Percentiles rank a stretch among this genome's conserved stretches.
These are phyloP conservation scores for Plasmodium gallinaceum DNA, from an alignment of 169 alveolate genomes.

Conservation along the genomic window DNA sequence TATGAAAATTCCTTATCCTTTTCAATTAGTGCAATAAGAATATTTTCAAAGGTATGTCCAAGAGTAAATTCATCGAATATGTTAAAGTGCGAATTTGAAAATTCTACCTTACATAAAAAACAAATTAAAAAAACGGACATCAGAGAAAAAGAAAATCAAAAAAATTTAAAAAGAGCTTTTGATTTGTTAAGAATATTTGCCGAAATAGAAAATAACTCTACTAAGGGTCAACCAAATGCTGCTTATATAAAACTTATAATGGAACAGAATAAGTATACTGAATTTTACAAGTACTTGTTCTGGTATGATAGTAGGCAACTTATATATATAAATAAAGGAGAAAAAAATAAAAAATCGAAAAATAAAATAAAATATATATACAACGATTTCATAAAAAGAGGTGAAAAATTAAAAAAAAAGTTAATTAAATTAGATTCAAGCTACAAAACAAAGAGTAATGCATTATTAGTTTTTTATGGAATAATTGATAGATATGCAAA, in stretches of 20 bases:
- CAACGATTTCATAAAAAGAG: conserved; percentile 24
- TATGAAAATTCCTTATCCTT: conserved; percentile 73
- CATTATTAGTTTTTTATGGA: conserved; percentile 31
- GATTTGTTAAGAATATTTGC: conserved; percentile 60
- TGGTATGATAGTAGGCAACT: conserved; percentile 67
- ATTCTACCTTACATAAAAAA: conserved; percentile 33
- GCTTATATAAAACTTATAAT: conserved; percentile 51
- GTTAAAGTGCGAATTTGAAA: conserved; percentile 42
- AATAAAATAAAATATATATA: conserved; percentile 20
- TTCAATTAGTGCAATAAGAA: conserved; percentile 53
- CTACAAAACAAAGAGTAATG: conserved; percentile 39
- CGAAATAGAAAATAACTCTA: conserved; percentile 34
- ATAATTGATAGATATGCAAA: conserved; percentile 36
- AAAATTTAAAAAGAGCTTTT: conserved; percentile 52
- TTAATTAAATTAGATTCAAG: conserved; percentile 19
- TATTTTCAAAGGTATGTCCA: conserved; percentile 75
- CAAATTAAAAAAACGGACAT: conserved; percentile 9
- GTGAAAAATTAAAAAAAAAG: conserved; percentile 22
- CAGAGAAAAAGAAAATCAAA: conserved; percentile 37
- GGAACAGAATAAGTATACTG: conserved; percentile 32
- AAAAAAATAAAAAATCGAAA: neutral
- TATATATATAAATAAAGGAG: neutral
- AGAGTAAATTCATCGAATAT: conserved; percentile 9
- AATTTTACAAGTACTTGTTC: conserved; percentile 41
- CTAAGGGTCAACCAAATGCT: conserved; percentile 4